Conservation (phyloP, 108 stramenopile genomes). For the Phaeodactylum tricornutum region DNA sequence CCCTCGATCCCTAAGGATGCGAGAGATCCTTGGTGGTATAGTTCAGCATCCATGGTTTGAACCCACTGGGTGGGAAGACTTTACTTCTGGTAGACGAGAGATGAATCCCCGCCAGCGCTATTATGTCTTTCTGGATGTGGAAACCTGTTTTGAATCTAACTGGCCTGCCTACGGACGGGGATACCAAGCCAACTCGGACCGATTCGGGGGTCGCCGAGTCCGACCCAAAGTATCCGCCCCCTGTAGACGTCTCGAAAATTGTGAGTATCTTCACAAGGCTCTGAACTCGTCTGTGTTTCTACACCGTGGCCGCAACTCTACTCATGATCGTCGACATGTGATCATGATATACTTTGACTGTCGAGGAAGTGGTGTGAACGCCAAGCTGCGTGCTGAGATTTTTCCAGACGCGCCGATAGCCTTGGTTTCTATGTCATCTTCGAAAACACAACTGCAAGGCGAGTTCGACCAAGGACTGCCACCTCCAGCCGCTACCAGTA, state of each 20-base stretch:
- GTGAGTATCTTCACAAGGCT: background rate
- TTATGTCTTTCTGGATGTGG: conserved; percentile 25
- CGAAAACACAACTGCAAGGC: background rate
- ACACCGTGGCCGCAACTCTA: background rate
- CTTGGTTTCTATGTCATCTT: background rate
- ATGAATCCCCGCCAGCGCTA: background rate
- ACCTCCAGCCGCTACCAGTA: conserved; percentile 6
- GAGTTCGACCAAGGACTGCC: conserved; percentile 6
- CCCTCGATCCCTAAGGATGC: conserved; percentile 1
- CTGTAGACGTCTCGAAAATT: background rate
- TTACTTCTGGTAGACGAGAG: conserved; percentile 1
- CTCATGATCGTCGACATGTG: too few relatives aligned
- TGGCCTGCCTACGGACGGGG: conserved; percentile 21
- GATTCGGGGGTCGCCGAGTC: conserved; percentile 5
- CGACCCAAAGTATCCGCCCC: background rate
- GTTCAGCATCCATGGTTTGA: conserved; percentile 35
- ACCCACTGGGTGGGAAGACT: conserved; percentile 24
- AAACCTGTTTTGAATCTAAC: conserved; percentile 22
- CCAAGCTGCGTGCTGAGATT: background rate
- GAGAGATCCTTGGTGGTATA: conserved; percentile 13
- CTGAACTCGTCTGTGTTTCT: background rate
- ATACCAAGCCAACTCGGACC: background rate
- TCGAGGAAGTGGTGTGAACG: background rate
- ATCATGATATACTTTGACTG: conserved; percentile 4
- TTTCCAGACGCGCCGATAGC: background rate